These are phyloP conservation scores for Albifimbria verrucaria DNA, from an alignment of 2,329 filamentous ascomycete genomes.

Conservation along the genomic window DNA sequence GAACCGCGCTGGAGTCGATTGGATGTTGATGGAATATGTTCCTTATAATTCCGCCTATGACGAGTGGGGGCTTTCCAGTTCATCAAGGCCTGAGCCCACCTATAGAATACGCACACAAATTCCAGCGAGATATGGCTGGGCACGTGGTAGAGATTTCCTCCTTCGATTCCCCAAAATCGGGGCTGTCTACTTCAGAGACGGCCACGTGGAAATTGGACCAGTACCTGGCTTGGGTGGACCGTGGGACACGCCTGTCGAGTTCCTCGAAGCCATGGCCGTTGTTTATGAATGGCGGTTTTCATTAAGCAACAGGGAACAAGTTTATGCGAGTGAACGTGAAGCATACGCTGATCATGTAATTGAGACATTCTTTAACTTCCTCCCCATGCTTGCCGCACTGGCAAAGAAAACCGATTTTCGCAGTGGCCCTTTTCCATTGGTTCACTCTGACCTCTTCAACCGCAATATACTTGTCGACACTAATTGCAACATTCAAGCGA, in stretches of 20 bases:
- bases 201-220: not conserved
- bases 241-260: not conserved
- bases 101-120: not conserved
- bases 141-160: not conserved
- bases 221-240: not conserved
- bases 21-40: not conserved
- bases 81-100: no score
- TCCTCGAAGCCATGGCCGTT: not conserved
- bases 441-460: not conserved
- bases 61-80: not conserved
- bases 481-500: not conserved
- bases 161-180: not conserved
- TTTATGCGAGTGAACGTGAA: not conserved
- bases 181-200: not conserved
- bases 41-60: not conserved
- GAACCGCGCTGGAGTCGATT: not conserved
- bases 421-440: not conserved
- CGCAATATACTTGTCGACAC: not conserved
- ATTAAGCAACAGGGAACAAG: not conserved
- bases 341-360: not conserved
- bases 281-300: not conserved
- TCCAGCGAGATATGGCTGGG: not conserved
- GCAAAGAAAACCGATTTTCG: not conserved
- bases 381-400: not conserved
- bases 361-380: not conserved